Conservation (phyloP, 2,329 filamentous ascomycete genomes). For the Clarireedia paspali region DNA sequence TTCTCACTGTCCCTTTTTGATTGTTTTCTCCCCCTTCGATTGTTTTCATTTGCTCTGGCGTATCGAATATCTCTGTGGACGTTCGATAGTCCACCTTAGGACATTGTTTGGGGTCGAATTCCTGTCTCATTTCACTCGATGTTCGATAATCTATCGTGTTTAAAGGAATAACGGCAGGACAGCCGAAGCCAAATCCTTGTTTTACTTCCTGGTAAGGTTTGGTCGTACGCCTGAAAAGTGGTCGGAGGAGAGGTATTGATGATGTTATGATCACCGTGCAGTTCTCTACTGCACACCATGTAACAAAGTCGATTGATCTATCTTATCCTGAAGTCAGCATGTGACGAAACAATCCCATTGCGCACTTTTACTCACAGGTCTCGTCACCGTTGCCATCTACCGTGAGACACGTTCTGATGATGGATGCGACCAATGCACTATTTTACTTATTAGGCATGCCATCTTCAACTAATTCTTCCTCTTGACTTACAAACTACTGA, state of each 20-base stretch:
- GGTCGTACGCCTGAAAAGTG: background rate
- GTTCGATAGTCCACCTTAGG: background rate
- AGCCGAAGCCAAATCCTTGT: background rate
- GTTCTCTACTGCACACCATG: slow-evolving; percentile 6
- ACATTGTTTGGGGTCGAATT: background rate
- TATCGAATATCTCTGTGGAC: too few species aligned
- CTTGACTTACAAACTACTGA: slow-evolving; percentile 2
- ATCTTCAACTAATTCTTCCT: background rate
- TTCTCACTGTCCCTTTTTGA: too few species aligned
- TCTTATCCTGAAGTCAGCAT: background rate
- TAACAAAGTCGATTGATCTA: background rate
- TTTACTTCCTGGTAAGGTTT: slow-evolving; percentile 3
- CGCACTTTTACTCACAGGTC: background rate
- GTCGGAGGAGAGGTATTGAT: slow-evolving; percentile 3
- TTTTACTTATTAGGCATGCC: background rate
- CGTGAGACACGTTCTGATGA: slow-evolving; percentile 6
- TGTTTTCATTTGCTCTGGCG: background rate
- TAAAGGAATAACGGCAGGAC: background rate
- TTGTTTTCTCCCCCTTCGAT: too few species aligned
- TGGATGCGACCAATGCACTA: background rate
- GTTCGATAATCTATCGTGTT: background rate
- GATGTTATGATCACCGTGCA: slow-evolving; percentile 5
- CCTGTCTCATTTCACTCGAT: background rate
- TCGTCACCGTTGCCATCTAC: background rate
- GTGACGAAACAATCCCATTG: background rate